These are phyloP conservation scores for Clonostachys chloroleuca DNA, from an alignment of 2,329 filamentous ascomycete species.

Conservation along the genomic window DNA sequence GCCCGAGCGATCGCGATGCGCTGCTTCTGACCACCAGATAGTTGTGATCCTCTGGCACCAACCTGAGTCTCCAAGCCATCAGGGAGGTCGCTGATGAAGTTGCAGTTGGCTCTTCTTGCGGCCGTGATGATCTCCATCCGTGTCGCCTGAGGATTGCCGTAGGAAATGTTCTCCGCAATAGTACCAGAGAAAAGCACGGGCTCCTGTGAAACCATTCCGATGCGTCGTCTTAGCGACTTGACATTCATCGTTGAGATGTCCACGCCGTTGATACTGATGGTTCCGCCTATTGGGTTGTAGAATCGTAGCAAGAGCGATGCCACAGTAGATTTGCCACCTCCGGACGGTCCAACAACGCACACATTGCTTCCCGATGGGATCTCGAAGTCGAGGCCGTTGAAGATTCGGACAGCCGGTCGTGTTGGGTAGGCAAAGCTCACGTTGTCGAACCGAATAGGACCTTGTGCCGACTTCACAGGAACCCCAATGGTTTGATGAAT, in stretches of 20 bases:
- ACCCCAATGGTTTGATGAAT: conserved; percentile 83
- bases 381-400: conserved; percentile 82
- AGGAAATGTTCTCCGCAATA: conserved; percentile 86
- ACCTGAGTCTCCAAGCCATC: conserved; percentile 93
- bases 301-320: conserved; percentile 88
- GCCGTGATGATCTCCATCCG: conserved; percentile 79
- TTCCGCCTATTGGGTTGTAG: conserved; percentile 76
- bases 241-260: conserved; percentile 86
- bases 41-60: conserved; percentile 84
- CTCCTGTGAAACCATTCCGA: conserved; percentile 93
- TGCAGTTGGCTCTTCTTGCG: conserved; percentile 88
- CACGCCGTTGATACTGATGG: conserved; percentile 76
- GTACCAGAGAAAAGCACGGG: conserved; percentile 87
- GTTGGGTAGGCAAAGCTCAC: conserved; percentile 92
- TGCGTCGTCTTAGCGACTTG: conserved; percentile 86
- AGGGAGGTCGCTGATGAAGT: conserved; percentile 94
- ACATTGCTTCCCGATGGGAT: conserved; percentile 94
- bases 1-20: conserved; percentile 95
- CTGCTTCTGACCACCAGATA: conserved; percentile 96
- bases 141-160: conserved; percentile 77
- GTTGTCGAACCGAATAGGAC: conserved; percentile 81
- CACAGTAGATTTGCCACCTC: conserved; percentile 94
- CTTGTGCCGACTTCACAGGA: conserved; percentile 78
- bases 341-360: conserved; percentile 92
- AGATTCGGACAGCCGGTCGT: conserved; percentile 85